These are phyloP conservation scores for Elsinoe arachidis DNA, from an alignment of 2,329 filamentous ascomycete genomes.

Conservation along the genomic window DNA sequence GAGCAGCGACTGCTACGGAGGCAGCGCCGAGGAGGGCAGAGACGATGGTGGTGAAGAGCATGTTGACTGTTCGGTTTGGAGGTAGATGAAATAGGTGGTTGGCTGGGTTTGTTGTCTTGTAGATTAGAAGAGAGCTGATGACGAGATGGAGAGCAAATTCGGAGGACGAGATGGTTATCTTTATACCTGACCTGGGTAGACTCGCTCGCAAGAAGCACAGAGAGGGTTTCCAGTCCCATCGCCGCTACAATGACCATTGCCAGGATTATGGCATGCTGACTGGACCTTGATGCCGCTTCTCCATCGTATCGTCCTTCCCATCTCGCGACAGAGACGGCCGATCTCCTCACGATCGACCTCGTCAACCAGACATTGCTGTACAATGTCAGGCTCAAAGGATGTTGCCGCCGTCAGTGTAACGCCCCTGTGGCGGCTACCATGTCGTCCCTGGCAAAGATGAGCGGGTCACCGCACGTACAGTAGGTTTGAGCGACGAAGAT, in stretches of 20 bases:
- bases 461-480: background rate
- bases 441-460: background rate
- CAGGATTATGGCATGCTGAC: background rate
- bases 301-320: background rate
- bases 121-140: background rate
- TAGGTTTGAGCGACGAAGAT: conserved; percentile 1
- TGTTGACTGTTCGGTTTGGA: background rate
- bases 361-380: background rate
- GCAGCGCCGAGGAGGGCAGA: conserved; percentile 13
- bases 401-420: background rate
- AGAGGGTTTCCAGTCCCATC: background rate
- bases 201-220: background rate
- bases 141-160: background rate
- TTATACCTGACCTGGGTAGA: conserved; percentile 1
- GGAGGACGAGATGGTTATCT: background rate
- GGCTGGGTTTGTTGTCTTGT: background rate
- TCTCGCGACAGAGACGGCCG: background rate
- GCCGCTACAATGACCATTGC: background rate
- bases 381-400: background rate
- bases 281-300: background rate
- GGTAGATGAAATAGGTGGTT: background rate
- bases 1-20: conserved; percentile 24
- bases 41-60: conserved; percentile 15
- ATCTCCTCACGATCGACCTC: background rate
- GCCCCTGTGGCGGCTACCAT: background rate